Conservation (phyloP, 148 eudicot genomes). For the Oxyria digyna region DNA sequence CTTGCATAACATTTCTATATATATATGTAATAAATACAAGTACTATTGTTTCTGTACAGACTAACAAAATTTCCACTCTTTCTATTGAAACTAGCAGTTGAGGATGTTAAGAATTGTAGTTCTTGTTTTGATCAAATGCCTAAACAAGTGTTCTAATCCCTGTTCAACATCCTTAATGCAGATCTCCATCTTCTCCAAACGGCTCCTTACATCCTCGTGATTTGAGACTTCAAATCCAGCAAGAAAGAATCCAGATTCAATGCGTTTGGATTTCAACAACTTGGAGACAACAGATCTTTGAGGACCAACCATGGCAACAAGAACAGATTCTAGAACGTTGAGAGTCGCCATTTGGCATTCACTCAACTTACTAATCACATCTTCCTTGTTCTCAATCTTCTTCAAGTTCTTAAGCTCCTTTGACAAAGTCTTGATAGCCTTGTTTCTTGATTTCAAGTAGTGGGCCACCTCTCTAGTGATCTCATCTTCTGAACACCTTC, state of each 20-base stretch:
- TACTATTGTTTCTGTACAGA: background rate
- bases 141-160: background rate
- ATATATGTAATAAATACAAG: background rate
- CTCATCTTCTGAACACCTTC: constrained; percentile 14
- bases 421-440: background rate
- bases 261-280: background rate
- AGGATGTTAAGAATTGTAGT: background rate
- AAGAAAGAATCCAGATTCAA: background rate
- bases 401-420: constrained; percentile 12
- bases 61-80: background rate
- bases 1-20: background rate
- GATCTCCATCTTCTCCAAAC: background rate
- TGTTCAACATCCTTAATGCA: background rate
- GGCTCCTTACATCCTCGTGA: background rate
- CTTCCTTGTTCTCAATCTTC: background rate
- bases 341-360: background rate
- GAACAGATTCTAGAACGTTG: background rate
- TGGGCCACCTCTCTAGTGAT: background rate
- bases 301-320: background rate
- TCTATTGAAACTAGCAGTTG: background rate
- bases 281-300: background rate
- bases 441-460: background rate
- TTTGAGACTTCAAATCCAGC: background rate
- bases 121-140: constrained; percentile 6
- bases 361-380: background rate